Evolutionary conservation across 208 protist genomes (phyloP), one percentile per base, ranked within the genome.

Genomic region (Wallacemonas sp.): DNA sequence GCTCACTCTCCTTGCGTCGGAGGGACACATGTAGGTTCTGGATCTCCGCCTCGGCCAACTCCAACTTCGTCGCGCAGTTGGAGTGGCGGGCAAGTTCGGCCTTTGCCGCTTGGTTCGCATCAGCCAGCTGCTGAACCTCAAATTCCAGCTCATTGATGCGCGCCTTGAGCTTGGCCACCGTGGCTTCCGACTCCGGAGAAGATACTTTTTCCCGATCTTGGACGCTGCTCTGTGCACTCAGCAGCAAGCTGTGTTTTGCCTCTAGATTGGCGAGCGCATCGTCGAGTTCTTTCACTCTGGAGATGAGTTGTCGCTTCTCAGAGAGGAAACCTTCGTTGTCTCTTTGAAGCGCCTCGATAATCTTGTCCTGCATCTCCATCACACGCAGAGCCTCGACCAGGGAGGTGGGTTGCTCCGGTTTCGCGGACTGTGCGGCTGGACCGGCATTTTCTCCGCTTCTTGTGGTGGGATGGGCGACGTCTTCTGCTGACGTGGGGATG

Each of bases 291-390:
- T 73, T 86, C 52, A 63, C 64, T 15, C 63, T 71, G 1, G 41
- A 52, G 21, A 57, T 45, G n/a, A 87, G 69, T 3, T 73, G 52
- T 24, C 79, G 82, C 19, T 81, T 79, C 42, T 90, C 80, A 5
- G 12, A 63, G 54, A 78, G 42, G 9, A 94, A 73, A 27, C 66
- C 48, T 44, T 76, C 76, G 52, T 94, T 94, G 50, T 94, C 88
- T 32, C 78, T 66, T 48, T 91, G 81, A 24, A 94, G 76, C 2
- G 78, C 66, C 17, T 70, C 67, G n/a, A 90, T 73, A 33, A 94
- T 83, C 66, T 66, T 71, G 21, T 93, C 87, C 42, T 89, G 84
- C 24, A 86, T 87, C 26, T 77, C 53, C 44, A 93, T 73, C 38
- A 89, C 84, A 26, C 34, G 15, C 4, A 41, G 32, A 22, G 37